These are phyloP conservation scores for Allantophomopsis lycopodina DNA, from an alignment of 2,329 filamentous ascomycete genomes.

Conservation along the genomic window DNA sequence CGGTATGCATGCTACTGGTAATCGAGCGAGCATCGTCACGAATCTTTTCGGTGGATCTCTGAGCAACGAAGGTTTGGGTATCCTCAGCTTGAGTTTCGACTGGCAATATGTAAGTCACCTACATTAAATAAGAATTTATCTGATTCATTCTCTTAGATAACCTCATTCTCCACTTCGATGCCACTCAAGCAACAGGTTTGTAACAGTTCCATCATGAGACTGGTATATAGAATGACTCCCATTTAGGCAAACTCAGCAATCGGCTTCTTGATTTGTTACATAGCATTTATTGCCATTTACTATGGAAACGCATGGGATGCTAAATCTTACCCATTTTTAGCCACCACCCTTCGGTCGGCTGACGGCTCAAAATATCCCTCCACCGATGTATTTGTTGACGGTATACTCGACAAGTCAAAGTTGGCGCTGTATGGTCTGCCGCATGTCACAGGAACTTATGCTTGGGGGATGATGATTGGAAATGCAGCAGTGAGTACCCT, in stretches of 20 bases:
- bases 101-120: conserved; percentile 31
- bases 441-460: conserved; percentile 23
- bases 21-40: conserved; percentile 25
- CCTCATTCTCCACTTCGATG: conserved; percentile 19
- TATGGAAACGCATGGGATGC: conserved; percentile 27
- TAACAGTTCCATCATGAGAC: too few relatives aligned
- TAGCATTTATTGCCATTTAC: conserved; percentile 30
- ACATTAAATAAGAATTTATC: conserved; percentile 17
- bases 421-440: conserved; percentile 23
- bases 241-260: conserved; percentile 21
- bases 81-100: conserved; percentile 27
- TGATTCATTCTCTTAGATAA: too few relatives aligned
- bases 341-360: conserved; percentile 24
- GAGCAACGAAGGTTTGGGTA: conserved; percentile 29
- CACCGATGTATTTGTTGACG: conserved; percentile 21
- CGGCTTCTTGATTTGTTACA: conserved; percentile 33
- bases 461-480: conserved; percentile 24
- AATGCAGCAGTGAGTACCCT: conserved; percentile 33
- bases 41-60: conserved; percentile 32
- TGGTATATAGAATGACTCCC: too few relatives aligned
- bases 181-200: conserved; percentile 32
- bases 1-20: conserved; percentile 27
- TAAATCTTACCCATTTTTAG: conserved; percentile 26
- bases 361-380: conserved; percentile 24
- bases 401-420: conserved; percentile 18